Base-by-base conservation (phyloP, 2,329 filamentous ascomycete species). In the Aspergillus felis region DNA sequence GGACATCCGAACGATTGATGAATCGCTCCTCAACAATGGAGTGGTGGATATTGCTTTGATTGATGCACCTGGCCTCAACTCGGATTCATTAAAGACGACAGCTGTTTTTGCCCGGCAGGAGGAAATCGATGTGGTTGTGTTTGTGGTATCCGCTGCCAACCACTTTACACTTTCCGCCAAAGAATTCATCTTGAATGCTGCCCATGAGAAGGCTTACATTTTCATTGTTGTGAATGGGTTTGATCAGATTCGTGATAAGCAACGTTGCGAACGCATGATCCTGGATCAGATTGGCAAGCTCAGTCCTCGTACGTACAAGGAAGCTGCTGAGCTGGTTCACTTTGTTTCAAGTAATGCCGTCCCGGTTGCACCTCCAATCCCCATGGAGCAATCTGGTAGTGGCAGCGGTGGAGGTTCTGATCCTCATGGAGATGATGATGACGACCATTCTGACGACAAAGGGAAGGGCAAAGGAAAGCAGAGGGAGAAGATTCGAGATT, bases 191-290 rank as follows among this genome's bases (percentile, higher is more conserved):
- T 90, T 90, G 81, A 93, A 93, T 52, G 94, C 94, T 1, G 94
- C 94, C 0, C 87, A 93, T 44, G 94, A 99, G 71, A 99, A 99
- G 76, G 93, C 94, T 0, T 99, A 99, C 71, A 92, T 99, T 61
- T 99, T 99, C 74, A 96, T 99, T 74, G 94, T 99, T 14, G 94
- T 99, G 64, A 99, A 99, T 71, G 92, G 93, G 20, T 99, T 92
- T 68, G 94, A 99, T 75, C 89, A 89, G 60, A 97, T 99, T 67
- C 84, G 89, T 62, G 92, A 97, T 74, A 94, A 97, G 78, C 83
- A 91, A 58, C 84, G 93, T 58, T 97, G 93, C 73, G 85, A 96
- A 73, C 91, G 94, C 70, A 90, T 91, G 85, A 94, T 99, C 51
- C 74, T 99, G 58, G 92, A 97, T 66, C 93, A 97, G 74, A 87